Conservation (phyloP, 495 filamentous ascomycete genomes). For the Trichoderma parareesei region DNA sequence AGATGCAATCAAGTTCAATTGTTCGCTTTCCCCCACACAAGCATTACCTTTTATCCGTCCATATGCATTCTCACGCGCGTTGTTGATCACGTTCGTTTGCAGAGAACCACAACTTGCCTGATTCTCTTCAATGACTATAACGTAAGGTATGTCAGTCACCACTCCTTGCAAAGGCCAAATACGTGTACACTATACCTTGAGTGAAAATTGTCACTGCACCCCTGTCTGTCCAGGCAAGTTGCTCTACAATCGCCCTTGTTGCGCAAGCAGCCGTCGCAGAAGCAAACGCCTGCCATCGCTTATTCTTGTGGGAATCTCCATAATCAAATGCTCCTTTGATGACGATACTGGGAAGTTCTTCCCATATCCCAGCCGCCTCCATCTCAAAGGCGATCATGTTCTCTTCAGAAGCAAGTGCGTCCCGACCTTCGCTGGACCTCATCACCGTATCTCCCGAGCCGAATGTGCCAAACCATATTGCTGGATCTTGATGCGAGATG, state of each 20-base stretch:
- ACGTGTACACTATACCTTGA: too few species aligned
- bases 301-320: conserved; percentile 35
- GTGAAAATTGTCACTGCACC: too few species aligned
- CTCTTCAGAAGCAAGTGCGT: conserved; percentile 14
- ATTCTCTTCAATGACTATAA: too few species aligned
- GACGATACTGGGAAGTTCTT: conserved; percentile 25
- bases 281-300: conserved; percentile 32
- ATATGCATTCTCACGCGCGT: too few species aligned
- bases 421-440: conserved; percentile 21
- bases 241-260: conserved; percentile 15
- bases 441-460: conserved; percentile 25
- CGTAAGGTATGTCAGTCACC: too few species aligned
- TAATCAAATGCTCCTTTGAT: conserved; percentile 37
- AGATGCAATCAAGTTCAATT: too few species aligned
- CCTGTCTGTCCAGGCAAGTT: too few species aligned
- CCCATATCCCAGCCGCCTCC: conserved; percentile 35
- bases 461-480: conserved; percentile 3
- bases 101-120: too few species aligned
- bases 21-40: too few species aligned
- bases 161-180: too few species aligned
- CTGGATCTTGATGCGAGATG: background rate
- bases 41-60: too few species aligned
- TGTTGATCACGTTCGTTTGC: too few species aligned
- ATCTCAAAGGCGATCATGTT: conserved; percentile 34
- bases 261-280: conserved; percentile 28